Base-by-base conservation (phyloP, 176 grass and related monocot species). In the Panicum miliaceum region DNA sequence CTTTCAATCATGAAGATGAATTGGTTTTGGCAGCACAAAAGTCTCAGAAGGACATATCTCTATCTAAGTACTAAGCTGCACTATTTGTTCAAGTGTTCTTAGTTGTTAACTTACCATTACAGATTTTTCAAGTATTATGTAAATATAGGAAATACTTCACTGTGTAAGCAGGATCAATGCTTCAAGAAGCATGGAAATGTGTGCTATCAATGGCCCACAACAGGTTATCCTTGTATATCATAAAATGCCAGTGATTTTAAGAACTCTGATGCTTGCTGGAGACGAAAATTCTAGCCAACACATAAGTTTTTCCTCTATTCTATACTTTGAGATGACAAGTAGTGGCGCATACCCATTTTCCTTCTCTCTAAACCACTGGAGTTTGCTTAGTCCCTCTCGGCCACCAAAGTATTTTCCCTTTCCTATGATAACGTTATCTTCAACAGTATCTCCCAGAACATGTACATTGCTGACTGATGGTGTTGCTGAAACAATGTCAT, bases 381-480 rank as follows among this genome's bases (percentile, higher is more conserved):
- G 87, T 85, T 94, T 99, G 91, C 92, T 94, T 79, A 91, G 83
- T 35, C 96, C 96, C 76, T 99, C 96, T 85, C 89, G 92, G 25
- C 96, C 96, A 56, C 96, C 96, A 79, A 99, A 99, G 57, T 99
- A 99, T 84, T 82, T 87, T 48, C 93, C 96, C 15, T 34, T 73
- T 56, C 89, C 93, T 83, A 88, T 85, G 79, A 99, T 76, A 47
- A 72, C 86, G 84, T 84, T 92, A 52, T 90, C 96, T 86, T 99
- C 96, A 84, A 91, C 80, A 83, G 56, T 87, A 81, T 96, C 96
- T 89, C 96, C 96, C 63, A 90, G 76, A 78, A 96, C 81, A 60
- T 70, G 78, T 46, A 96, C 93, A 84, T 92, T 85, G 42, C 81
- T 99, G 64, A 99, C 91, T 78, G 93, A 99, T 89, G 96, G 96